Evolutionary conservation across 2,329 filamentous ascomycete genomes (phyloP).

Genomic region (Arthrobotrys musiformis): DNA sequence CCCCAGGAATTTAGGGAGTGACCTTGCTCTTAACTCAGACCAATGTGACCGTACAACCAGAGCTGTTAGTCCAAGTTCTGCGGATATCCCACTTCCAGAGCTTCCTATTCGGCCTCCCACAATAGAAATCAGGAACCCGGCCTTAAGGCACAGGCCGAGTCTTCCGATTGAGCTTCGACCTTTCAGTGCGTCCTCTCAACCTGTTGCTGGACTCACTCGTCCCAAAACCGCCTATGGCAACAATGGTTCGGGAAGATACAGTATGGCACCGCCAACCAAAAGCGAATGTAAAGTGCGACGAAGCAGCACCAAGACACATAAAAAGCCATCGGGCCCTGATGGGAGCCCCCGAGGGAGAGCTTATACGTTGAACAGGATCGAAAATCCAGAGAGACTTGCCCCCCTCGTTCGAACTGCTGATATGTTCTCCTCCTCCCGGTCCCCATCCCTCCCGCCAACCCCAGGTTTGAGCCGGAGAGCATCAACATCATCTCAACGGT

Average conservation of each 20-base stretch:
- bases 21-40: constrained; percentile 5
- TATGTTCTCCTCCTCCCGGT: background rate
- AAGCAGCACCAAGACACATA: constrained; percentile 22
- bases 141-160: constrained; percentile 39
- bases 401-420: constrained; percentile 10
- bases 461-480: background rate
- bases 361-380: constrained; percentile 19
- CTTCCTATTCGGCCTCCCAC: constrained; percentile 46
- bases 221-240: constrained; percentile 42
- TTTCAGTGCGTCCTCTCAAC: background rate
- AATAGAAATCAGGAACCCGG: constrained; percentile 29
- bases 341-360: constrained; percentile 23
- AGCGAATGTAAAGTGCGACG: constrained; percentile 3
- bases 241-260: constrained; percentile 23
- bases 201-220: constrained; percentile 27
- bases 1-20: constrained; percentile 31
- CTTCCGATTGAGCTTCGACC: constrained; percentile 41
- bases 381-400: constrained; percentile 1
- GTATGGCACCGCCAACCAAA: constrained; percentile 13
- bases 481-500: constrained; percentile 27
- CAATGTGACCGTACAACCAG: constrained; percentile 22
- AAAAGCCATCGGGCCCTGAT: background rate
- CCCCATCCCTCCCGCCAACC: constrained; percentile 28
- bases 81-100: constrained; percentile 46
- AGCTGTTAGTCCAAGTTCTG: constrained; percentile 49